phyloP scores from a whole-genome alignment of 306 rosid species.

The Gynostemma pentaphyllum region DNA sequence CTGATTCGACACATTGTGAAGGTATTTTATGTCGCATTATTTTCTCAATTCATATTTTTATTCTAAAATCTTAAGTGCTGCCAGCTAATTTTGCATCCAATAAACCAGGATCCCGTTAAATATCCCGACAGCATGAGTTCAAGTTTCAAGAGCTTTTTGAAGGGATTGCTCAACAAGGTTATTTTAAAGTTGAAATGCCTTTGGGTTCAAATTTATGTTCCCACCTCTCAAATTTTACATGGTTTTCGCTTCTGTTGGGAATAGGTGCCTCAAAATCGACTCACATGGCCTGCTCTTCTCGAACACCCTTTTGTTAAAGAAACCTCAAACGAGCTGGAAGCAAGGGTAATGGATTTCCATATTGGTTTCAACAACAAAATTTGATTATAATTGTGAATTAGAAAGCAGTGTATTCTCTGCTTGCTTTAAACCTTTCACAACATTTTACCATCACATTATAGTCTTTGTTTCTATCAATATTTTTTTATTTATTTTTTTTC shows the following conservation, averaged over 20 bases:
- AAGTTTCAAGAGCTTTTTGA: constrained; percentile 73
- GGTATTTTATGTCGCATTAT: constrained; percentile 33
- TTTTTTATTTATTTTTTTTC: not conserved
- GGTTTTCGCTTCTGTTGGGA: constrained; percentile 14
- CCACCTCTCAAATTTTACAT: not conserved
- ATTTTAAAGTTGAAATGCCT: constrained; percentile 18
- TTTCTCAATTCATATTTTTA: not conserved
- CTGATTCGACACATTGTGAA: constrained; percentile 88
- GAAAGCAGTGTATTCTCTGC: constrained; percentile 3
- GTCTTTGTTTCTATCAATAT: not conserved
- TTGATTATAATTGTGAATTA: not conserved
- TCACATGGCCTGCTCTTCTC: constrained; percentile 92
- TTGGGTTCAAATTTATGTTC: constrained; percentile 13
- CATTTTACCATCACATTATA: not conserved
- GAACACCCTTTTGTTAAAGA: constrained; percentile 94
- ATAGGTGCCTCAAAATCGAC: constrained; percentile 87
- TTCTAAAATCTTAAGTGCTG: not conserved
- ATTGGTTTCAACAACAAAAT: not conserved
- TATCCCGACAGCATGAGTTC: constrained; percentile 87
- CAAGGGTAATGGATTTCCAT: constrained; percentile 38
- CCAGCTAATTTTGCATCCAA: constrained; percentile 18
- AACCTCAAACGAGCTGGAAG: constrained; percentile 38
- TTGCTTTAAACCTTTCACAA: not conserved
- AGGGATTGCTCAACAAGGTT: constrained; percentile 94
- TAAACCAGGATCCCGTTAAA: constrained; percentile 86